Base-by-base conservation (phyloP, 2,329 filamentous ascomycete genomes). In the Xylaria sp. region DNA sequence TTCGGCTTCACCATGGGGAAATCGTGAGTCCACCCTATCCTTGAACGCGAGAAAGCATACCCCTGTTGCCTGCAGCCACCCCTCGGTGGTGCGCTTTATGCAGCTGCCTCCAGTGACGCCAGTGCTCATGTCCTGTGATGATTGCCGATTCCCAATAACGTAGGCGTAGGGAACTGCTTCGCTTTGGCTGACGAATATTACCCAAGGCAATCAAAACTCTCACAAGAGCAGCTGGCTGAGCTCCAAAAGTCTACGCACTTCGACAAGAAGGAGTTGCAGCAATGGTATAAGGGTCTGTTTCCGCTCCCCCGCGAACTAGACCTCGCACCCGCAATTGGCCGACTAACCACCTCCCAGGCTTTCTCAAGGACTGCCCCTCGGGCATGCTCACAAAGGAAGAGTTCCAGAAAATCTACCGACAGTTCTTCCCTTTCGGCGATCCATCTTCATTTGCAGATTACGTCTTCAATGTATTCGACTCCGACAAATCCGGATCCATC, bases 331-430 rank as follows among this genome's bases (percentile, higher is more conserved):
- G 43, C 42, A 55, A 51, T 18, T 39, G 29, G 4, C 5, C 11
- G 24, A 45, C 53, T 56, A 45, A 57, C 54, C 40, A 17, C 52
- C 9, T 51, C 42, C 19, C 67, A 97, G 93, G 93, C 61, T 97
- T 99, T 78, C 83, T 97, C 58, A 97, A 97, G 80, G 94, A 99
- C 76, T 99, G 94, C 76, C 94, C 94, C 4, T 92, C 90, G 39
- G 94, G 94, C 73, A 96, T 92, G 81, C 88, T 99, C 72, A 94
- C 91, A 69, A 99, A 97, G 77, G 89, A 96, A 71, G 94, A 99
- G 75, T 99, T 99, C 74, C 94, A 97, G 76, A 97, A 97, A 79
- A 99, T 99, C 69, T 99, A 99, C 77, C 91, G 94, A 67, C 94
- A 97, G 75, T 99, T 99, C 83, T 99, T 99, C 75, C 94, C 94